A percentile compares a stretch with the other conserved stretches of the same genome.
phyloP scores from a whole-genome alignment of 129 eudicot genomes.

The Tagetes patula region DNA sequence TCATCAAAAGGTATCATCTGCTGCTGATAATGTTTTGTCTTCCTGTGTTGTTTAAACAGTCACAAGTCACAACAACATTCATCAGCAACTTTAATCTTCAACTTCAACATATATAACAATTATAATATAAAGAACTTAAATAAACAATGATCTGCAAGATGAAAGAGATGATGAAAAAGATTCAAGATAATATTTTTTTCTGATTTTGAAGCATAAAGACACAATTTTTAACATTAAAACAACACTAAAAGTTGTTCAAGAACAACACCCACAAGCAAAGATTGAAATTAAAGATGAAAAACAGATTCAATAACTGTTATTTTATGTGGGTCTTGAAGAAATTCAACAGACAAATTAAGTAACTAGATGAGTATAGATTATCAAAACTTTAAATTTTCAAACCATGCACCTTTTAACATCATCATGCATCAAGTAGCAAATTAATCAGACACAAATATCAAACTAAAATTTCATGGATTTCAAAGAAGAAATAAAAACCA shows the following conservation, averaged over 20 bases:
- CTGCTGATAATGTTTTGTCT: conserved; percentile 39
- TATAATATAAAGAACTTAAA: too few species aligned
- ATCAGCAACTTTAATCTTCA: conserved; percentile 29
- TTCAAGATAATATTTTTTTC: background rate
- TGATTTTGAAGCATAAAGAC: conserved; percentile 19
- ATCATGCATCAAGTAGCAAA: background rate
- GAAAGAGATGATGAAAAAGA: background rate
- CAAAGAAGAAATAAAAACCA: conserved; percentile 6
- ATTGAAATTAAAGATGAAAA: conserved; percentile 20
- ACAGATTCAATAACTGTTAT: conserved; percentile 39
- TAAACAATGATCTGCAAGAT: background rate
- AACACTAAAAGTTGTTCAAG: conserved; percentile 14
- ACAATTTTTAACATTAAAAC: conserved; percentile 31
- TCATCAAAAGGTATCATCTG: conserved; percentile 74
- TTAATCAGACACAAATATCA: background rate
- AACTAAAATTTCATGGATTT: background rate
- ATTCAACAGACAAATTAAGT: background rate
- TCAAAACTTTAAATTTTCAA: background rate
- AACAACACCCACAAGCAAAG: conserved; percentile 18
- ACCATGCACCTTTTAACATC: background rate
- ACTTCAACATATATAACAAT: conserved; percentile 47
- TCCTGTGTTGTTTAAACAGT: conserved; percentile 57
- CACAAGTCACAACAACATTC: conserved; percentile 44
- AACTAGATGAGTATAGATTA: background rate
- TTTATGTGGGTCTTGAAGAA: conserved; percentile 50